Conservation (phyloP, 208 protist species). For the Acanthamoeba triangularis region DNA sequence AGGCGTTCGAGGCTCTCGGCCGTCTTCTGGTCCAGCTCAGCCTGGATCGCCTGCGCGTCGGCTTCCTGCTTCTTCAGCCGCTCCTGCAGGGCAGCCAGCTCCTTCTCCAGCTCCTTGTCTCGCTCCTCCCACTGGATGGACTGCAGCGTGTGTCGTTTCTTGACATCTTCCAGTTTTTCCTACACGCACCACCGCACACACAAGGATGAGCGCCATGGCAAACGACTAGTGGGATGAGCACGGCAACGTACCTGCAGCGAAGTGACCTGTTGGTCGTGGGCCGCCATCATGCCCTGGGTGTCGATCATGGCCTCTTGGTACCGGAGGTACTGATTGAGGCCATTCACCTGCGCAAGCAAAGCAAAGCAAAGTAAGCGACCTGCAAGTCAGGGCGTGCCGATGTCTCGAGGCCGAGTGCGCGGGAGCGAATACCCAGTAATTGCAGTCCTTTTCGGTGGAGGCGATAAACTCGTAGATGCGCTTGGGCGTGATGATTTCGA, state of each 20-base stretch:
- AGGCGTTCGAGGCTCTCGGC: background rate
- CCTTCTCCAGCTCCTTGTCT: background rate
- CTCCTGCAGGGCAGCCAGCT: background rate
- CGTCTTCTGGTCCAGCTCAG: background rate
- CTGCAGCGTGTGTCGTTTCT: constrained; percentile 38
- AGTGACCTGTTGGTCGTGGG: background rate
- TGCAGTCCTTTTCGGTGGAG: constrained; percentile 37
- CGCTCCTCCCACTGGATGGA: constrained; percentile 5
- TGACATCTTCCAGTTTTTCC: background rate
- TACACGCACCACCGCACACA: background rate
- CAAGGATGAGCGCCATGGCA: background rate
- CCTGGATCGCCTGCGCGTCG: background rate
- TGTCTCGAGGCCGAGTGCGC: background rate
- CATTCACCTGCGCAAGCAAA: background rate
- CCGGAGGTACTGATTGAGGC: background rate
- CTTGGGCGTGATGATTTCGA: constrained; percentile 53
- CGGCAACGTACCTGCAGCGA: background rate
- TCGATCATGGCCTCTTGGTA: background rate
- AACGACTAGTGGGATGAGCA: background rate
- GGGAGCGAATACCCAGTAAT: background rate
- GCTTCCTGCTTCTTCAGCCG: background rate
- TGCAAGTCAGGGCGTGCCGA: background rate
- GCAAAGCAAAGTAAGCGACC: no score
- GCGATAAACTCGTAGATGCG: constrained; percentile 52
- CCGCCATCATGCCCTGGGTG: background rate